Base-by-base conservation (phyloP, 352 stramenopile species). In the Phytophthora agathidicida region DNA sequence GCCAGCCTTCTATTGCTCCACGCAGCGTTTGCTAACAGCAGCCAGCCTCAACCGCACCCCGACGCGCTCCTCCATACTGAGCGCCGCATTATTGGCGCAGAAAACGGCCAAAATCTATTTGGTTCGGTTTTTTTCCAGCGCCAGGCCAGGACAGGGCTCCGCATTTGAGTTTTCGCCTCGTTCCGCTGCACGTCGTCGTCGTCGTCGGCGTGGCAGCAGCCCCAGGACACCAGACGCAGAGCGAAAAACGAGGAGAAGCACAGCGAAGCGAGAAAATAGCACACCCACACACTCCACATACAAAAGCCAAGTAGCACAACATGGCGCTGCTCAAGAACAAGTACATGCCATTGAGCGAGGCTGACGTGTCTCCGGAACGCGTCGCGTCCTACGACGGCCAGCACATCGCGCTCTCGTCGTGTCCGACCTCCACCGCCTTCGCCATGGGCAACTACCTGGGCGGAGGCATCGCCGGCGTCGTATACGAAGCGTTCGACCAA, bases 371-470 rank as follows among this genome's bases (percentile, higher is more conserved):
- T 19, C 86, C 86, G 10, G 69, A 83, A 50, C 86, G 91, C 57
- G 83, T 94, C 26, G 70, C 80, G 13, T 68, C 71, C 27, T 96
- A 89, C 60, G 86, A 96, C 61, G 86, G 86, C 2, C 86, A 96
- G 66, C 71, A 77, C 56, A 77, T 96, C 47, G 82, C 78, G 38
- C 70, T 93, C 6, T 60, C 50, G 4, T 46, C 65, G 27, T 27
- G 49, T 43, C 60, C 65, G 0, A 53, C 48, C 43, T 52, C 27
- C 28, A 63, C 35, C 26, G 66, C 66, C 19, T 97, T 94, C 63
- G 72, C 76, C 31, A 83, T 98, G 70, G 93, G 91, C 33, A 97
- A 96, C 59, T 98, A 97, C 58, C 71, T 98, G 6, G 93, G 93
- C 44, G 90, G 91, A 23, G 93, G 93, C 48, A 94, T 96, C 58